A percentile compares a stretch with the other conserved stretches of the same genome.
These are phyloP conservation scores for Lipomyces kockii DNA, from an alignment of 805 yeast species.

Conservation along the genomic window DNA sequence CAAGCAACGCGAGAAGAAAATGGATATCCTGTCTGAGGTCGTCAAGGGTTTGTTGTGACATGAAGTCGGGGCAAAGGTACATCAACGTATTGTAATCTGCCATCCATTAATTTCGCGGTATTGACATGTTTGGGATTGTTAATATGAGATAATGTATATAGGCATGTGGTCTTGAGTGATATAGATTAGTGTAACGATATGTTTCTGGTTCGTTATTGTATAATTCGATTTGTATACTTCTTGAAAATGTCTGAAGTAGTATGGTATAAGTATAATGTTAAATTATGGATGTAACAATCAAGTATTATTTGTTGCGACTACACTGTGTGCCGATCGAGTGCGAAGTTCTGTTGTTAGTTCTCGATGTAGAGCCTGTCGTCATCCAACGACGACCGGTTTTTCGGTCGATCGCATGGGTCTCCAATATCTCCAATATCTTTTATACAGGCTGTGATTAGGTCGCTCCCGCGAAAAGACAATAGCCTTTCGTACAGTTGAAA, in stretches of 20 bases:
- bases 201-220: background rate
- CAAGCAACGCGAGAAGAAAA: constrained; percentile 8
- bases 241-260: background rate
- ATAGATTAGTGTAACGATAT: background rate
- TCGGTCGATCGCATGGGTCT: too few species aligned
- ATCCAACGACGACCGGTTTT: too few species aligned
- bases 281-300: background rate
- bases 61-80: background rate
- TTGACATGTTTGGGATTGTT: background rate
- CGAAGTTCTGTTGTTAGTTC: too few species aligned
- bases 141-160: background rate
- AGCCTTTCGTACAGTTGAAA: too few species aligned
- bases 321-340: too few species aligned
- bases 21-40: constrained; percentile 8
- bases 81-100: background rate
- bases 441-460: too few species aligned
- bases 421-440: too few species aligned
- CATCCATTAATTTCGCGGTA: background rate
- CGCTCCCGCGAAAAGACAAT: too few species aligned
- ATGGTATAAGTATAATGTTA: background rate
- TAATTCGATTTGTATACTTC: background rate
- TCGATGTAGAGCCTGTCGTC: too few species aligned
- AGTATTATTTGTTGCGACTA: background rate
- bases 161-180: background rate
- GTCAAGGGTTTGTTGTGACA: constrained; percentile 16